Evolutionary conservation across 2,329 filamentous ascomycete species (phyloP), one percentile per base, ranked within the genome.

Genomic region (Penicillium oxalicum): DNA sequence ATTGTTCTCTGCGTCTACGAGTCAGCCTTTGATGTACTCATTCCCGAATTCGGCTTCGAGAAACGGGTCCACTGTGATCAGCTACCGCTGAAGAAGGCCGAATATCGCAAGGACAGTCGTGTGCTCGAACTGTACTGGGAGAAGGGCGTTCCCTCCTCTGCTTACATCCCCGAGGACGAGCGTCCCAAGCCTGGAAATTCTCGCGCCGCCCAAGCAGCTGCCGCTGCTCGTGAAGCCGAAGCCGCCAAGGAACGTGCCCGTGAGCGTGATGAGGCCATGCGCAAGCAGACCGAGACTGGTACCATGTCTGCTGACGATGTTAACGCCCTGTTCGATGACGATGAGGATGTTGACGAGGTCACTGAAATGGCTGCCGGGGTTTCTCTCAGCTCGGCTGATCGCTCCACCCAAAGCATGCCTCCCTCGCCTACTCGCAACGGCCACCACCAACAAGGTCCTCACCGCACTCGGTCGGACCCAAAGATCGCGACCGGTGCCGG

Each of bases 31-130:
- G 93, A 98, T 69, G 89, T 98, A 38, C 80, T 98, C 55, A 97
- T 98, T 67, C 93, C 93, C 5, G 91, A 98, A 67, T 98, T 90
- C 77, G 93, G 93, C 57, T 97, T 98, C 60, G 93, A 98, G 77
- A 98, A 98, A 82, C 88, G 93, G 56, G 93, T 98, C 45, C 93
- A 98, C 73, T 98, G 93, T 67, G 93, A 98, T 66, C 93, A 98
- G 76, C 78, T 98, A 66, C 93, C 93, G 28, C 76, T 98, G 59
- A 83, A 97, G 81, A 98, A 98, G 78, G 93, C 93, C n/a, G 93
- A 98, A 68, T 98, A 93, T 73, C 84, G 94, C 71, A 97, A 97
- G 78, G 90, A 95, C 67, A 88, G 91, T 74, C 84, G 93, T 48
- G 82, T 97, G 28, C 79, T 98, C 40, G 93, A 98, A 73, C 80